These are phyloP conservation scores for Besnoitia besnoiti DNA, from an alignment of 169 alveolate species.

Conservation along the genomic window DNA sequence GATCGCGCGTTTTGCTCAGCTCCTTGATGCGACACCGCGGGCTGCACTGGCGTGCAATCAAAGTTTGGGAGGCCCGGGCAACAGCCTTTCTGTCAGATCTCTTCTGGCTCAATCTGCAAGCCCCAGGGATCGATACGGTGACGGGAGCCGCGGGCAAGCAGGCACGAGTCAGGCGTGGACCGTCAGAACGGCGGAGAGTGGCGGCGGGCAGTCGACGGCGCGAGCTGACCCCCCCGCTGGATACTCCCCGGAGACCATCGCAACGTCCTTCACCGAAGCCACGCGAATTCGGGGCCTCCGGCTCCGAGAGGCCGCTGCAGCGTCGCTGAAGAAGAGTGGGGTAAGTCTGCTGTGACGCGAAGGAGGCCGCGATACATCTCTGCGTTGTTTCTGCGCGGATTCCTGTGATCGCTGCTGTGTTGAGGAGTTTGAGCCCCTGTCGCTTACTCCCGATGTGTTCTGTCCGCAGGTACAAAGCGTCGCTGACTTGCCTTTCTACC, in stretches of 20 bases:
- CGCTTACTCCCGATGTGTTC: too few species aligned
- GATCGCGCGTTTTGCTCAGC: constrained; percentile 18
- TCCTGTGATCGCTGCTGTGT: too few species aligned
- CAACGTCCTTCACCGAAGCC: neutral
- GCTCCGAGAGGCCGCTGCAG: neutral
- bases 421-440: too few species aligned
- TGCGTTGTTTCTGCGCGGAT: too few species aligned
- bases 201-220: neutral
- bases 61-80: neutral
- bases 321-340: neutral
- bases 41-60: neutral
- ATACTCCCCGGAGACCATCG: neutral
- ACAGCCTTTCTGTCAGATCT: neutral
- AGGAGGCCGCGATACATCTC: neutral
- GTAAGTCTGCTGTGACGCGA: neutral
- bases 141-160: neutral
- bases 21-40: neutral
- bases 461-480: neutral
- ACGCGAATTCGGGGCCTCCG: neutral
- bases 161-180: too few species aligned
- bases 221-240: neutral
- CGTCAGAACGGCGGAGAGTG: too few species aligned
- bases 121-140: too few species aligned
- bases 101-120: neutral
- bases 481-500: neutral